Conservation (phyloP, 768 basidiomycete genomes). For the Tulasnella sp. region DNA sequence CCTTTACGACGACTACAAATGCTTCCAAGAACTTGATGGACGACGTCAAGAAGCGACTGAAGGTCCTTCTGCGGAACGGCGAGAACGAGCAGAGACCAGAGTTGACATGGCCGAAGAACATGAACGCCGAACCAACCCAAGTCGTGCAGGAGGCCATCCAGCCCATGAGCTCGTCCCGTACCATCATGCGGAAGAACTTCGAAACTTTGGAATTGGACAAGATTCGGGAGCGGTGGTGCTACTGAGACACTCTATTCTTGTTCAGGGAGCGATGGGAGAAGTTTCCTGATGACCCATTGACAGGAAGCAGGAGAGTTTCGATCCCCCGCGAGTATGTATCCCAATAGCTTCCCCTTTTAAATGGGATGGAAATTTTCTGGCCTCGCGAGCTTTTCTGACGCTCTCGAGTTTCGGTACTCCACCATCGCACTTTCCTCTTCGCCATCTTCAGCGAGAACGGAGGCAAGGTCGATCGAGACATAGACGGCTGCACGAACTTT, state of each 20-base stretch:
- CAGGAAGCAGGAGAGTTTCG: no score
- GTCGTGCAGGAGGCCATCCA: no score
- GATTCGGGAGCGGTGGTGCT: conserved; percentile 97
- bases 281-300: background rate
- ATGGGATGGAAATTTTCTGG: no score
- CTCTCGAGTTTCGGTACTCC: conserved; percentile 94
- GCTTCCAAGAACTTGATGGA: conserved; percentile 94
- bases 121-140: conserved; percentile 99
- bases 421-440: conserved; percentile 88
- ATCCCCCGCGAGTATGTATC: no score
- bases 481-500: conserved; percentile 89
- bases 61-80: conserved; percentile 88
- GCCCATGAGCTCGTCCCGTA: conserved; percentile 80
- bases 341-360: no score
- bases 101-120: conserved; percentile 95
- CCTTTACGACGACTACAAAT: no score
- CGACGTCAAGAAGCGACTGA: conserved; percentile 96
- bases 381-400: conserved; percentile 97
- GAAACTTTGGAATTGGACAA: conserved; percentile 89
- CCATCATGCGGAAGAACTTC: conserved; percentile 88
- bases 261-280: no score
- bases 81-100: conserved; percentile 98
- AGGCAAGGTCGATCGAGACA: conserved; percentile 60
- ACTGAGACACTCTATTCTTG: no score
- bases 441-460: conserved; percentile 85